Base-by-base conservation (phyloP, 2,329 filamentous ascomycete species). In the Dothidotthia symphoricarpi region DNA sequence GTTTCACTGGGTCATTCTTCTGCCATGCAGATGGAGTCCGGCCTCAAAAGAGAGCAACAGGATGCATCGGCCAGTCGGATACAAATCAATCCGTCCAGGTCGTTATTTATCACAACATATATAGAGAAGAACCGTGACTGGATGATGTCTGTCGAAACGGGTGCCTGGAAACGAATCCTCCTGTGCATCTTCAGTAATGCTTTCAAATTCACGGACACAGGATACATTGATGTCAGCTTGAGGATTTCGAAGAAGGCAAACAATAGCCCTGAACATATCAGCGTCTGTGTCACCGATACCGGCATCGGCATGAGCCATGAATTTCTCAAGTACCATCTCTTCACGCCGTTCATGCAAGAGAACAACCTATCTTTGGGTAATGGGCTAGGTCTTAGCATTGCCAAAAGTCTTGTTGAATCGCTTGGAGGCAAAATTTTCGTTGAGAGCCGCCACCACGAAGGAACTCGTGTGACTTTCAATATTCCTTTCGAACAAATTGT, bases 211-310 rank as follows among this genome's bases (percentile, higher is more conserved):
- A 55, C 51, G 1, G 25, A 42, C 5, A 35, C 35, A 7, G 53
- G 53, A 0, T 42, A 45, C 24, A 45, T 56, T 12, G 31, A 43
- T 16, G 41, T 57, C 7, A 28, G 29, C 8, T 25, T 57, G 12
- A 33, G 30, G 14, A 37, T 38, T 0, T 12, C 34, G n/a, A 31
- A 41, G 27, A 19, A 39, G 15, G 9, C 16, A n/a, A 25, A 28
- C 7, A 29, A 19, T 11, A 27, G 43, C 10, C 32, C 28, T 12
- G 41, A 45, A 2, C 41, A 39, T n/a, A 43, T 55, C n/a, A 46
- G 24, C 25, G 41, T 80, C n/a, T 45, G 43, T 14, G 52, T 57
- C 22, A 33, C 40, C 14, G 55, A 59, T 28, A 51, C 52, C 1
- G 55, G 55, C 4, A 45, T 43, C 13, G 55, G 55, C n/a, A 59